Conservation (phyloP, 768 basidiomycete species). For the Austroboletus festivus region DNA sequence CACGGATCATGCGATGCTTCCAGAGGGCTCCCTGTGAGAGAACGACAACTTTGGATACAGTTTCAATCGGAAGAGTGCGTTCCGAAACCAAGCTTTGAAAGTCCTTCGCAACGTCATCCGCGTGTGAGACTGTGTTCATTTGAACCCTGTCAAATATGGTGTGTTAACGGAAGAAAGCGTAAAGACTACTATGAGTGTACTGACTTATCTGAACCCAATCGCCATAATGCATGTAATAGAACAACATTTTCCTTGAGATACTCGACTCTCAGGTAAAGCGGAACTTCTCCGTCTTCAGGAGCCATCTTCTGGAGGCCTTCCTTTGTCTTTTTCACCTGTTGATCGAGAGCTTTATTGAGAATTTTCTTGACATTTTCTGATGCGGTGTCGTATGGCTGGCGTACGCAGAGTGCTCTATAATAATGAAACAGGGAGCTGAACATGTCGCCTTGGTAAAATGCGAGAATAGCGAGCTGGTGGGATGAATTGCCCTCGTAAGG, state of each 20-base stretch:
- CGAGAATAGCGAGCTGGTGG: constrained; percentile 92
- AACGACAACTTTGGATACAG: constrained; percentile 70
- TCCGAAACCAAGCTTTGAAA: constrained; percentile 63
- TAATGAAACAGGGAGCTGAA: constrained; percentile 82
- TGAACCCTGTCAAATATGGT: constrained; percentile 21
- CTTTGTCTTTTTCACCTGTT: constrained; percentile 46
- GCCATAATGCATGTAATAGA: constrained; percentile 75
- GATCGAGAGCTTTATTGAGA: constrained; percentile 62
- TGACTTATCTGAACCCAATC: constrained; percentile 53
- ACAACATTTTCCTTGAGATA: constrained; percentile 72
- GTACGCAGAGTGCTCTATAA: constrained; percentile 87
- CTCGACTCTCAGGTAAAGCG: constrained; percentile 55
- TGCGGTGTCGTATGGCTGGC: constrained; percentile 82
- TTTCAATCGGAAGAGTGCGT: constrained; percentile 69
- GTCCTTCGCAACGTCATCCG: constrained; percentile 47
- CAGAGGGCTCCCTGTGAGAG: constrained; percentile 80
- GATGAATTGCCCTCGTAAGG: constrained; percentile 93
- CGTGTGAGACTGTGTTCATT: constrained; percentile 48
- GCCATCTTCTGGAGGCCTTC: constrained; percentile 35
- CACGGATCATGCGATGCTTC: constrained; percentile 76
- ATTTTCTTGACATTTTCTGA: constrained; percentile 79
- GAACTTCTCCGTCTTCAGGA: constrained; percentile 32
- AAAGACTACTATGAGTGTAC: constrained; percentile 19
- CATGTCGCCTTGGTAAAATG: constrained; percentile 80
- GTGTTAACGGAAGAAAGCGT: constrained; percentile 2